Percentiles rank a stretch among this genome's conserved stretches.
Conservation (phyloP, 2,329 filamentous ascomycete species). For the Aspergillus sergii region DNA sequence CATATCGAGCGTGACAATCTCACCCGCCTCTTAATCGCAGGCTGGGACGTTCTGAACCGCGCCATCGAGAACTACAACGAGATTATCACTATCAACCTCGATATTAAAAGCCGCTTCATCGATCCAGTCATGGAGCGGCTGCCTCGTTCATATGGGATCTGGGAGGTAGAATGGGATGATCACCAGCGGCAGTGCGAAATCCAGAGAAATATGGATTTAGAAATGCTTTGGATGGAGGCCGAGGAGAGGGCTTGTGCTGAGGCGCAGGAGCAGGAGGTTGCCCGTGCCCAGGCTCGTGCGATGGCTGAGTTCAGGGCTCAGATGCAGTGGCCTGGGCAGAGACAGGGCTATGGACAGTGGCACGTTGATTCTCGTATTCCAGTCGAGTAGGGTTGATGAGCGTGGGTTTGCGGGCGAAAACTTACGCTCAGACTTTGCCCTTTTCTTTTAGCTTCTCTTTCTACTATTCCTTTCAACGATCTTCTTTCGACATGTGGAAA, state of each 20-base stretch:
- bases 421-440: neutral
- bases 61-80: conserved; percentile 24
- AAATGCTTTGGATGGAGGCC: neutral
- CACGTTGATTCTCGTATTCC: neutral
- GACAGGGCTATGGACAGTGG: neutral
- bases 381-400: neutral
- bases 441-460: neutral
- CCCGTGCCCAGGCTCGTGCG: neutral
- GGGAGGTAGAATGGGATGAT: conserved; percentile 10
- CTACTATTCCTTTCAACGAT: neutral
- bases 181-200: neutral
- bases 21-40: conserved; percentile 16
- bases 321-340: neutral
- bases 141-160: conserved; percentile 9
- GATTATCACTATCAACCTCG: conserved; percentile 17
- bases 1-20: conserved; percentile 16
- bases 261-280: neutral
- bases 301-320: neutral
- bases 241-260: neutral
- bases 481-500: neutral
- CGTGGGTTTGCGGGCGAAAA: neutral
- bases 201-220: neutral
- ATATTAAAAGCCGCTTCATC: conserved; percentile 21
- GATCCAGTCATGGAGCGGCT: conserved; percentile 15
- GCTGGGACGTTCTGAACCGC: conserved; percentile 25